Evolutionary conservation across 345 rosid genomes (phyloP).

Genomic region (Balakata baccata): DNA sequence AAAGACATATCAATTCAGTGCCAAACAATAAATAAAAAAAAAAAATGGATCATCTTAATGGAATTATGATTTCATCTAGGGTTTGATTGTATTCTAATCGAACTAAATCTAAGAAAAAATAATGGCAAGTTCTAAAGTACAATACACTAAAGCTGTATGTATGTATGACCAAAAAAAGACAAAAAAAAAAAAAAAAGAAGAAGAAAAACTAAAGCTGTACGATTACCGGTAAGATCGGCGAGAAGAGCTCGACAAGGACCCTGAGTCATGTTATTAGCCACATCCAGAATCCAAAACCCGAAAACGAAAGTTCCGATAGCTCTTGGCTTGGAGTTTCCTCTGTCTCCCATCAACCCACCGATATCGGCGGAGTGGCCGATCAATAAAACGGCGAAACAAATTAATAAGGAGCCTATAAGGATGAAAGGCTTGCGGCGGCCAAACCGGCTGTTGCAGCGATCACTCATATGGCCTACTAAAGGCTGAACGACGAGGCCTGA

Average conservation of each 20-base stretch:
- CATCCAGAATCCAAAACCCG: constrained; percentile 92
- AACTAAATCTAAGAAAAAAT: neutral
- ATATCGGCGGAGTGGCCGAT: constrained; percentile 87
- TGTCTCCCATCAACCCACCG: constrained; percentile 83
- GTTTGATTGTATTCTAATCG: neutral
- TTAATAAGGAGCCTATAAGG: constrained; percentile 52
- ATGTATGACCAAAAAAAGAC: no score
- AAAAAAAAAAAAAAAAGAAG: no score
- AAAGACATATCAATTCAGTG: neutral
- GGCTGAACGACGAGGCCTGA: constrained; percentile 92
- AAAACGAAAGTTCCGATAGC: constrained; percentile 71
- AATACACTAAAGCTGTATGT: neutral
- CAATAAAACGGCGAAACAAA: constrained; percentile 54
- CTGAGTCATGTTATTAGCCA: constrained; percentile 90
- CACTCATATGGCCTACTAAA: constrained; percentile 85
- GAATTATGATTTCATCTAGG: neutral
- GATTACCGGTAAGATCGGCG: constrained; percentile 87
- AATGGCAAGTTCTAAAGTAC: neutral
- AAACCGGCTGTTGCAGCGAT: constrained; percentile 73
- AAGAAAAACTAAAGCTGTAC: neutral
- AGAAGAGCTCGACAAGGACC: constrained; percentile 97
- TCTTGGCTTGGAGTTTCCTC: constrained; percentile 52
- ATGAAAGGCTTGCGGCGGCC: constrained; percentile 95
- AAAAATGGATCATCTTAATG: neutral
- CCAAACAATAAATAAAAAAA: neutral